Base-by-base conservation (phyloP, 768 basidiomycete genomes). In the Termitomyces sp. region DNA sequence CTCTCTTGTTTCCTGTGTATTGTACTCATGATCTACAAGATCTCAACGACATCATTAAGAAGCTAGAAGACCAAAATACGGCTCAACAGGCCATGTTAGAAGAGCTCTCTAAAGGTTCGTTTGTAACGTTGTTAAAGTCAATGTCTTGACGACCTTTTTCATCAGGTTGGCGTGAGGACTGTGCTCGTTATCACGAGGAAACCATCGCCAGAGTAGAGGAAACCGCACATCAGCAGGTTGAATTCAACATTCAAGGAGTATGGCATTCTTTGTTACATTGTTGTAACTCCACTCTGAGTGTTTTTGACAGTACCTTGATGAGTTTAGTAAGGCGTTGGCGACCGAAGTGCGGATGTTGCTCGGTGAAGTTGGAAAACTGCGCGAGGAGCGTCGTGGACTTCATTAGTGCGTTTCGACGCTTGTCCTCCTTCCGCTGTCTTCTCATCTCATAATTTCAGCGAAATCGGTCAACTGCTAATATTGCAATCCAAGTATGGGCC, bases 311-410 rank as follows among this genome's bases (percentile, higher is more conserved):
- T 93, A 94, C 66, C 78, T 94, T 13, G 88, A 94, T 56, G 89
- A 94, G 53, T 94, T 94, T 71, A 92, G 89, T 68, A 88, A 85
- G 66, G 86, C 91, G 1, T 71, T 94, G 43, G 89, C 91, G 3
- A 76, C 81, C 15, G 91, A 94, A 73, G 91, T 94, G 10, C 84
- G 89, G 29, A 86, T 90, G 79, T 76, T 94, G 13, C 79, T 94
- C 10, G 81, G 79, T 33, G 91, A 94, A 73, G 91, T 93, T 38
- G 89, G 91, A 38, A 89, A 86, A 60, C 74, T 94, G 43, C 83
- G 89, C 4, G 88, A 91, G 69, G 87, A 93, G 63, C 79, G 85
- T 62, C 83, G 91, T 40, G 80, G 78, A 22, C 74, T 92, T 22
- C 88, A 91, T 74, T 83, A 87, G 91, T 93, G 72, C 46, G 89